Evolutionary conservation across 2,329 filamentous ascomycete genomes (phyloP).

Genomic region (Xylariaceae sp.): DNA sequence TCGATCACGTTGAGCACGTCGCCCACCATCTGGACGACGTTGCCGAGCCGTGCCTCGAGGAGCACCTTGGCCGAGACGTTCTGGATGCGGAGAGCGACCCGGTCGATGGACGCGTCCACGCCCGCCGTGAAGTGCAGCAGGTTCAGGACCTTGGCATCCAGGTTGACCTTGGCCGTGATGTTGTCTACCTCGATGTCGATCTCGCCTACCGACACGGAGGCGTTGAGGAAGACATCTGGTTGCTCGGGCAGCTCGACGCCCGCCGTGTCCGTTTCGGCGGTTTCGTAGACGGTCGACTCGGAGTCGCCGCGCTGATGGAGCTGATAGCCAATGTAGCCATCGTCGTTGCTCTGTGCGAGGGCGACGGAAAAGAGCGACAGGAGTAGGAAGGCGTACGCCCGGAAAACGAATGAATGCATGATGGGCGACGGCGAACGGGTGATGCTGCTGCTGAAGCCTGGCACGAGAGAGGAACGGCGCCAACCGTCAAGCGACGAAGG

Average conservation of each 20-base stretch:
- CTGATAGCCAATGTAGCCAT: constrained; percentile 54
- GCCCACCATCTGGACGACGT: constrained; percentile 55
- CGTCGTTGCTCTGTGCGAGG: constrained; percentile 17
- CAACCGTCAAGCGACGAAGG: constrained; percentile 2
- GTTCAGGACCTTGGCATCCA: constrained; percentile 54
- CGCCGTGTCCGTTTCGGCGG: constrained; percentile 47
- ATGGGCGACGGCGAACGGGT: constrained; percentile 7
- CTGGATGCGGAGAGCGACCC: constrained; percentile 52
- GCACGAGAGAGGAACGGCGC: constrained; percentile 17
- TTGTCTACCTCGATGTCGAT: constrained; percentile 57
- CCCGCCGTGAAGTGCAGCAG: constrained; percentile 58
- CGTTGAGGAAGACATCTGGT: constrained; percentile 59
- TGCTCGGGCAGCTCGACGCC: constrained; percentile 40
- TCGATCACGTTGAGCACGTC: constrained; percentile 56
- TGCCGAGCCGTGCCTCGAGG: constrained; percentile 56
- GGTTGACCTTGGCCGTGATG: constrained; percentile 56
- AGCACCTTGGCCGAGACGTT: constrained; percentile 55
- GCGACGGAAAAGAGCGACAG: constrained; percentile 18
- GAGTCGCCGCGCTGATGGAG: constrained; percentile 47
- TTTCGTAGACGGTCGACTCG: constrained; percentile 49
- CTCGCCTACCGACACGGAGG: constrained; percentile 51
- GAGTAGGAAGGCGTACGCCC: constrained; percentile 24
- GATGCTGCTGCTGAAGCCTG: constrained; percentile 3
- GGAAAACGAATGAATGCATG: constrained; percentile 19
- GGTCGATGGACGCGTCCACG: constrained; percentile 54